Conservation (phyloP, 176 grass and related monocot species). For the Carex kokanica region DNA sequence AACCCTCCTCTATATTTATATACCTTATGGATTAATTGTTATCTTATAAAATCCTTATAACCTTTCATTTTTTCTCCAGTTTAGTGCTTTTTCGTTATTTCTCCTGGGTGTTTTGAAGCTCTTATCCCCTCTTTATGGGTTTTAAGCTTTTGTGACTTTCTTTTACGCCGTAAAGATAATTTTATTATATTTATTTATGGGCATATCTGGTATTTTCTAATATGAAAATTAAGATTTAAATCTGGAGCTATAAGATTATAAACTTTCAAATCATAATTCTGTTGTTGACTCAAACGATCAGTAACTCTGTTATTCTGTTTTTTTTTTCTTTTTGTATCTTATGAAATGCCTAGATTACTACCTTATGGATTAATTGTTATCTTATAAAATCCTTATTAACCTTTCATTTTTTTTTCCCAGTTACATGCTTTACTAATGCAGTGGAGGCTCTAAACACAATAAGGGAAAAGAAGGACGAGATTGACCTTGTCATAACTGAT, state of each 20-base stretch:
- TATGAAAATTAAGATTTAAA: not conserved
- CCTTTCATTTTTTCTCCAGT: not conserved
- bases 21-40: constrained; percentile 13
- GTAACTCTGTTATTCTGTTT: not conserved
- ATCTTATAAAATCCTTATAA: not conserved
- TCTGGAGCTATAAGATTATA: not conserved
- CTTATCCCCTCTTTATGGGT: not conserved
- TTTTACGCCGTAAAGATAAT: not conserved
- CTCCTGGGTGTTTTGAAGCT: not conserved
- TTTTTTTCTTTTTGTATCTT: not conserved
- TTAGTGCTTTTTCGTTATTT: not conserved
- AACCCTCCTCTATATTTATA: too few relatives aligned
- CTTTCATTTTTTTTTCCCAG: constrained; percentile 38
- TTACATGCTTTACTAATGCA: constrained; percentile 34
- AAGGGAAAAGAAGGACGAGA: constrained; percentile 43
- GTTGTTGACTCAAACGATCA: not conserved
- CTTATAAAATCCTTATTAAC: not conserved
- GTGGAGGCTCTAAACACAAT: constrained; percentile 41
- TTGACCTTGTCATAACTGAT: constrained; percentile 77
- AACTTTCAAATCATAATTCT: constrained; percentile 9
- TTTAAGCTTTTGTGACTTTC: not conserved
- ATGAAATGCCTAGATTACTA: not conserved
- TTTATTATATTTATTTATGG: not conserved
- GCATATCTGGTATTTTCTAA: not conserved
- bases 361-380: constrained; percentile 18